Conservation (phyloP, 257 asterid species). For the Coffea canephora region DNA sequence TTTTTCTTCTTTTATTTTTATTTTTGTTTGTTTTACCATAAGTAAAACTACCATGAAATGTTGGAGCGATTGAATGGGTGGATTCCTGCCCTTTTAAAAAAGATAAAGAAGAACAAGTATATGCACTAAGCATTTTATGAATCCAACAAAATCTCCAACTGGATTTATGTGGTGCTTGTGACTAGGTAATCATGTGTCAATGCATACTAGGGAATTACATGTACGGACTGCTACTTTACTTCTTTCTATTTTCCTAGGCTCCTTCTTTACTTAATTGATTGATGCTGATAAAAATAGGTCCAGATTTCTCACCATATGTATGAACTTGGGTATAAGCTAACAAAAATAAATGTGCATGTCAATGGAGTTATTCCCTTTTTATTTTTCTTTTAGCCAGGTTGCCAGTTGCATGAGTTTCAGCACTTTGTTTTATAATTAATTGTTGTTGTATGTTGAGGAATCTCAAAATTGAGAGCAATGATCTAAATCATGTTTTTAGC, state of each 20-base stretch:
- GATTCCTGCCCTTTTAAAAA: background rate
- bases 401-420: background rate
- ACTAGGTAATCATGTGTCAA: background rate
- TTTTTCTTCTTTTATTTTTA: background rate
- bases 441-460: background rate
- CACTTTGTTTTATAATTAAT: background rate
- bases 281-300: background rate
- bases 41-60: background rate
- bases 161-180: background rate
- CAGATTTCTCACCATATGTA: background rate
- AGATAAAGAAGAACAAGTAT: background rate
- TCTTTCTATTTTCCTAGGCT: background rate
- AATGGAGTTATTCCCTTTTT: background rate
- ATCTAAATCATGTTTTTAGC: background rate
- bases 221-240: background rate
- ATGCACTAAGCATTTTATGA: background rate
- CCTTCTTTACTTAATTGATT: background rate
- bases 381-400: background rate
- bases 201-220: background rate
- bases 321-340: background rate
- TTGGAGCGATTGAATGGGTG: background rate
- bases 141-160: background rate
- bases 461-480: background rate
- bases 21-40: no score
- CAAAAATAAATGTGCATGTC: background rate